These are phyloP conservation scores for Senna siamea DNA, from an alignment of 306 rosid genomes.

Conservation along the genomic window DNA sequence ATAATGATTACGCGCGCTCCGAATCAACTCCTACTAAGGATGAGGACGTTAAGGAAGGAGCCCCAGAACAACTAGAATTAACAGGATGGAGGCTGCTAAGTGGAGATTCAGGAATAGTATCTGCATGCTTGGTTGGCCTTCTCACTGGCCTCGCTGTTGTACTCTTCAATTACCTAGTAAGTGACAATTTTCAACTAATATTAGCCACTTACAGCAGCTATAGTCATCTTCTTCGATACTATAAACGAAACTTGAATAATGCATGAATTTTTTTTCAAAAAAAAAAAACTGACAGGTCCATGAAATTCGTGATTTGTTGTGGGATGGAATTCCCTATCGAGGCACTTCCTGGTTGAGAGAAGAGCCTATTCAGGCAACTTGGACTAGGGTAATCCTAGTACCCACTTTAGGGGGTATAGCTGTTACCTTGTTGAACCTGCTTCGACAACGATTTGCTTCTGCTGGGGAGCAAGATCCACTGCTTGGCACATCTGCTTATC, in stretches of 20 bases:
- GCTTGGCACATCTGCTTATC: slow-evolving; percentile 35
- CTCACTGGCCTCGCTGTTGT: slow-evolving; percentile 86
- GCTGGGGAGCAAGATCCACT: slow-evolving; percentile 37
- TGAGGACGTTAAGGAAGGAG: slow-evolving; percentile 17
- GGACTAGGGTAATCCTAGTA: slow-evolving; percentile 75
- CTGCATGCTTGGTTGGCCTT: slow-evolving; percentile 86
- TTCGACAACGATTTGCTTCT: slow-evolving; percentile 48
- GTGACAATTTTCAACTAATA: slow-evolving; percentile 9
- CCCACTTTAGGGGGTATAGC: slow-evolving; percentile 78
- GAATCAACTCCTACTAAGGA: slow-evolving; percentile 29
- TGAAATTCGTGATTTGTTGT: slow-evolving; percentile 73
- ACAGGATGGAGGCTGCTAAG: slow-evolving; percentile 39
- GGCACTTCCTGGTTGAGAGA: slow-evolving; percentile 92
- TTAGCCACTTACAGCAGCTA: not conserved
- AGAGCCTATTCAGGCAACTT: slow-evolving; percentile 55
- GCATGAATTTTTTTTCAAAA: not conserved
- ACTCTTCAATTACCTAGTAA: slow-evolving; percentile 72
- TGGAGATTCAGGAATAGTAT: slow-evolving; percentile 57
- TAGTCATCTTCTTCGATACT: not conserved
- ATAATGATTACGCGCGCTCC: slow-evolving; percentile 14
- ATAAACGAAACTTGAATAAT: not conserved
- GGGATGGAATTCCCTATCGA: slow-evolving; percentile 82
- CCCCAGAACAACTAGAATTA: slow-evolving; percentile 24
- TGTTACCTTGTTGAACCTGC: slow-evolving; percentile 58
- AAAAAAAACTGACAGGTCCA: slow-evolving; percentile 54